Evolutionary conservation across 2,329 filamentous ascomycete species (phyloP).

Genomic region (Coniochaeta sp.): DNA sequence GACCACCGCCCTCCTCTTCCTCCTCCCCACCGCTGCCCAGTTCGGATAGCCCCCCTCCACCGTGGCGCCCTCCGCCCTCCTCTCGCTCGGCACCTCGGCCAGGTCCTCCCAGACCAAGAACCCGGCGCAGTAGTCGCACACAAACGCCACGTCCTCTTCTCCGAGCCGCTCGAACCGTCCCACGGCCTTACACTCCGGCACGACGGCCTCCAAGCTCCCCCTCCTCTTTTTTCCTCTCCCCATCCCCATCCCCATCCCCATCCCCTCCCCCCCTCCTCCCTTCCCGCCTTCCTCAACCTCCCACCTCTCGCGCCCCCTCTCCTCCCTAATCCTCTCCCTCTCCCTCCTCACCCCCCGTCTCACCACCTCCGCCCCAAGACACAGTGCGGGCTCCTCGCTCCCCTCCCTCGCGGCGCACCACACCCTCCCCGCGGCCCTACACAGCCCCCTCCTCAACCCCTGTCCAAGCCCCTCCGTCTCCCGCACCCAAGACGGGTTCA

Average conservation of each 20-base stretch:
- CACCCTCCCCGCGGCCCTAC: constrained; percentile 48
- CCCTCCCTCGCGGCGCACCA: constrained; percentile 42
- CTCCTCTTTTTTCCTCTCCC: constrained; percentile 8
- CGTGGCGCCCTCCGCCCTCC: constrained; percentile 22
- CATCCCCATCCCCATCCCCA: constrained; percentile 4
- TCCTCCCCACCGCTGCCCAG: constrained; percentile 45
- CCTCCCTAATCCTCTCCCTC: constrained; percentile 27
- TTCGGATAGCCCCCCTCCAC: constrained; percentile 26
- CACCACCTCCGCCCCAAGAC: constrained; percentile 49
- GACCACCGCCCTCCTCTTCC: too few species aligned
- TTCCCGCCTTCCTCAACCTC: constrained; percentile 7
- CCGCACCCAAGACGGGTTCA: constrained; percentile 47
- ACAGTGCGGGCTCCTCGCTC: constrained; percentile 19
- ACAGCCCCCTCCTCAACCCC: constrained; percentile 50
- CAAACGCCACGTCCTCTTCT: constrained; percentile 46
- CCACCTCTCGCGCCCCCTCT: constrained; percentile 9
- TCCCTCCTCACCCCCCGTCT: constrained; percentile 37
- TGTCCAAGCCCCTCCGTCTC: constrained; percentile 41
- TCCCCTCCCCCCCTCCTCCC: constrained; percentile 1
- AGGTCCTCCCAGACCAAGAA: constrained; percentile 53
- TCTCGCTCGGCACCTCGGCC: constrained; percentile 40
- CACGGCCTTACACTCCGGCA: constrained; percentile 39
- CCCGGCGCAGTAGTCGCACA: constrained; percentile 56
- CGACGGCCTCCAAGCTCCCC: constrained; percentile 37
- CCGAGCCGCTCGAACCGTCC: constrained; percentile 51